These are phyloP conservation scores for Epichloe sibirici DNA, from an alignment of 2,329 filamentous ascomycete species.

Conservation along the genomic window DNA sequence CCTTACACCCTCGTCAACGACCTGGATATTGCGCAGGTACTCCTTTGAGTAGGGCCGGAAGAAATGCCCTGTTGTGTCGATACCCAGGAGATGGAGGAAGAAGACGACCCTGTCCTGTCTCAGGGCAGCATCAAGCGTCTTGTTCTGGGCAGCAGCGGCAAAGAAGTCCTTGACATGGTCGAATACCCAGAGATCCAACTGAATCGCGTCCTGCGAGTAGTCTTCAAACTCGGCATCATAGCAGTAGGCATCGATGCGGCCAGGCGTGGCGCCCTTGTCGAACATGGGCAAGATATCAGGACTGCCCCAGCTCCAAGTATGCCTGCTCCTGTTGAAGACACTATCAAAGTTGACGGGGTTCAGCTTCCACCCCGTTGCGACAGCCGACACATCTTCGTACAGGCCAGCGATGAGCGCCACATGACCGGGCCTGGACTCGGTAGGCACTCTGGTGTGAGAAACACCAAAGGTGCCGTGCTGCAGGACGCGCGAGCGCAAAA, in stretches of 20 bases:
- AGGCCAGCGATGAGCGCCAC: slow-evolving; percentile 92
- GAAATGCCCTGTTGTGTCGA: slow-evolving; percentile 81
- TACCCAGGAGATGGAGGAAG: slow-evolving; percentile 82
- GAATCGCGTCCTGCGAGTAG: slow-evolving; percentile 68
- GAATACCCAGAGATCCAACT: slow-evolving; percentile 90
- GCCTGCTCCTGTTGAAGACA: slow-evolving; percentile 90
- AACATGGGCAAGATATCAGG: slow-evolving; percentile 98
- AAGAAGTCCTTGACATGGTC: slow-evolving; percentile 86
- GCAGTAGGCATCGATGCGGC: slow-evolving; percentile 73
- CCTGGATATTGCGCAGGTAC: slow-evolving; percentile 86
- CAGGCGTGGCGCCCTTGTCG: slow-evolving; percentile 77
- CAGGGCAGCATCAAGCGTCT: slow-evolving; percentile 58
- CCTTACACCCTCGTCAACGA: slow-evolving; percentile 82
- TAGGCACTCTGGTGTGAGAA: slow-evolving; percentile 92
- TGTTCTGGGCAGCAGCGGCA: slow-evolving; percentile 62
- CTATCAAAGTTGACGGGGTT: slow-evolving; percentile 98
- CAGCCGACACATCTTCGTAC: slow-evolving; percentile 95
- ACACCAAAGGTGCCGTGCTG: slow-evolving; percentile 91
- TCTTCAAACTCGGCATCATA: slow-evolving; percentile 83
- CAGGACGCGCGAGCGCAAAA: slow-evolving; percentile 77
- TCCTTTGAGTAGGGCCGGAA: slow-evolving; percentile 90
- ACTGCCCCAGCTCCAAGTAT: slow-evolving; percentile 99
- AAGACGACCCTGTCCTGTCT: slow-evolving; percentile 83
- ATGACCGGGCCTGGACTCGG: slow-evolving; percentile 90
- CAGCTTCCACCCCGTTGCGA: slow-evolving; percentile 95